Conservation (phyloP, 1,139 yeast species). For the Hyphopichia buzzinii region DNA sequence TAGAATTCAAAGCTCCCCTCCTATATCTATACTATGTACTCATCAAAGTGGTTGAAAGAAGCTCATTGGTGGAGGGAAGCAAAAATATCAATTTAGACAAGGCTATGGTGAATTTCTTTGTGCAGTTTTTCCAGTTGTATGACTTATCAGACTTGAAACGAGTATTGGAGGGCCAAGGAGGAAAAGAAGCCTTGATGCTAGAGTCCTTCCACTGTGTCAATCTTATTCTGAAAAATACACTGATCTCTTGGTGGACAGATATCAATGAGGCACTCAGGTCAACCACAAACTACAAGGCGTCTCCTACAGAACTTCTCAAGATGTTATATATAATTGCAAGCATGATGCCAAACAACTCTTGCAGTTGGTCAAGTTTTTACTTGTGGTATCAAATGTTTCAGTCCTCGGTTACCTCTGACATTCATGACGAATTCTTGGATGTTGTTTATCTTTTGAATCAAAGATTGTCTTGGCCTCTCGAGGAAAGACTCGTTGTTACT, state of each 20-base stretch:
- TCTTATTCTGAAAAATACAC: not conserved
- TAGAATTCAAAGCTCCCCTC: constrained; percentile 21
- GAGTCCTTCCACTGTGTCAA: constrained; percentile 2
- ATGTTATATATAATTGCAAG: constrained; percentile 14
- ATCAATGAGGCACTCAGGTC: constrained; percentile 11
- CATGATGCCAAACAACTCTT: constrained; percentile 9
- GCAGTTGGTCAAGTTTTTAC: constrained; percentile 28
- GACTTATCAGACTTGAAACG: not conserved
- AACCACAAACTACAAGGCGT: constrained; percentile 1
- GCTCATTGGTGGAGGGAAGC: not conserved
- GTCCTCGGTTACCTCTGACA: constrained; percentile 12
- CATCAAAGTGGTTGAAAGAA: constrained; percentile 3
- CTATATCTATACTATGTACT: constrained; percentile 20
- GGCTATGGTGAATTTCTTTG: not conserved
- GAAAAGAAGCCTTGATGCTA: not conserved
- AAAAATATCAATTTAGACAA: not conserved
- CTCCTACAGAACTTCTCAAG: not conserved
- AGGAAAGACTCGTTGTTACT: constrained; percentile 31
- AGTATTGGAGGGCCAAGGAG: not conserved
- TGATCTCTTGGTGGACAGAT: constrained; percentile 7
- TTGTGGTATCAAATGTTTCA: constrained; percentile 17
- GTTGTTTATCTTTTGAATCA: constrained; percentile 26
- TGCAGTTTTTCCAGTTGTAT: constrained; percentile 1
- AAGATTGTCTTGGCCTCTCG: constrained; percentile 34
- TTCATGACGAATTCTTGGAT: constrained; percentile 29